Base-by-base conservation (phyloP, 805 yeast genomes). In the Candida stauntonica region DNA sequence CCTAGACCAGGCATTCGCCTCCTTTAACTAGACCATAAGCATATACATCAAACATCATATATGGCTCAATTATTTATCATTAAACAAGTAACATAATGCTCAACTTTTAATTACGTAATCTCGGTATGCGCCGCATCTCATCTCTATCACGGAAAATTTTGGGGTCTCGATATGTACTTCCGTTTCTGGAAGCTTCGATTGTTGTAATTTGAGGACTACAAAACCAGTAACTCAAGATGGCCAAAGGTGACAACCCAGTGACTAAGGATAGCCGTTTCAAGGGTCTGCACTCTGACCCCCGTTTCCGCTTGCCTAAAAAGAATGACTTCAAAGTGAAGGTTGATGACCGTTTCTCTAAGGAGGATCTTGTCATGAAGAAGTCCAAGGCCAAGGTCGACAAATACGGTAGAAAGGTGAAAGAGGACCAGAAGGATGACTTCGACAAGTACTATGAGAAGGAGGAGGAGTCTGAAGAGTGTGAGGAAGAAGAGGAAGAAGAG, bases 331-430 rank as follows among this genome's bases (percentile, higher is more conserved):
- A 82, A 57, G 83, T 87, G 27, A 78, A 84, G 50, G 70, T 93
- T 17, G 99, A 93, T 62, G 82, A 78, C 41, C 77, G 99, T 61
- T 93, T 93, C 63, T 82, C 80, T 50, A 77, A 77, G 32, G 65
- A 68, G 36, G 73, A 65, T 38, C 64, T 79, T 39, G 74, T 79
- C 46, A 76, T 82, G n/a, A 79, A 78, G 37, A 69, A 72, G 41
- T 64, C 55, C 27, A 64, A 64, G 38, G 73, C 82, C 5, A 77
- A 75, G 42, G 81, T 86, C 33, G 98, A 93, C 58, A 79, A 83
- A 51, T 91, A 87, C 60, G 99, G 99, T 32, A 74, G 97, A 58
- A 80, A 73, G 50, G 54, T 86, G 17, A 67, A 67, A 26, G 60
- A 58, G 3, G 62, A 67, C 24, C 73, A 75, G 6, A 61, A 60